phyloP scores from a whole-genome alignment of 805 yeast genomes.

The Candida tallmaniae region DNA sequence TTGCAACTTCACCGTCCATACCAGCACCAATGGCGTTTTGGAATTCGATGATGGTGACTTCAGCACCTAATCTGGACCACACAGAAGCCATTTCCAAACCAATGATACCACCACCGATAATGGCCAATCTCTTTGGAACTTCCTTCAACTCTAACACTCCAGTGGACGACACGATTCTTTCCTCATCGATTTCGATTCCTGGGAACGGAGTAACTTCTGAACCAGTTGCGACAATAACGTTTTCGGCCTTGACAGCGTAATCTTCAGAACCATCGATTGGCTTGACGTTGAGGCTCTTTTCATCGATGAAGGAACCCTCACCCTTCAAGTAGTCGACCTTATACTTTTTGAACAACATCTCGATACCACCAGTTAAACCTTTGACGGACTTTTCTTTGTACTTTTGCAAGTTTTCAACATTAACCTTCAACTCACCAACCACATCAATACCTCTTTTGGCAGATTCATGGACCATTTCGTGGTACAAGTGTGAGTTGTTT shows the following conservation, averaged over 20 bases:
- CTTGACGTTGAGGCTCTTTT: slow-evolving; percentile 69
- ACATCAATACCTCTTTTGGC: slow-evolving; percentile 87
- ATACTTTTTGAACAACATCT: slow-evolving; percentile 91
- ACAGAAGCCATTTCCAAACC: slow-evolving; percentile 99
- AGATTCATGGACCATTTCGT: slow-evolving; percentile 82
- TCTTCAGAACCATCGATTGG: slow-evolving; percentile 81
- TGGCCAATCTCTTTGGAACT: slow-evolving; percentile 85
- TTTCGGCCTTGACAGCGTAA: slow-evolving; percentile 65
- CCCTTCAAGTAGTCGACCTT: slow-evolving; percentile 95
- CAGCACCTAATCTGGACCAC: slow-evolving; percentile 90
- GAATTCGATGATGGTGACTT: slow-evolving; percentile 93
- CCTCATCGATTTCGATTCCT: slow-evolving; percentile 93
- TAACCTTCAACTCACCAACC: slow-evolving; percentile 62
- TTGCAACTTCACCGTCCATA: slow-evolving; percentile 95
- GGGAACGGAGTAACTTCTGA: slow-evolving; percentile 99
- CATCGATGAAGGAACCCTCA: slow-evolving; percentile 80
- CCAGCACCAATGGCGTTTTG: slow-evolving; percentile 93
- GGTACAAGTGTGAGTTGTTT: slow-evolving; percentile 92
- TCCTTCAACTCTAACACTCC: slow-evolving; percentile 83
- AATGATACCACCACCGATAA: slow-evolving; percentile 99
- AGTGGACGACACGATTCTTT: slow-evolving; percentile 93
- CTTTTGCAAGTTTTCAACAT: slow-evolving; percentile 76
- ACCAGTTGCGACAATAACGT: slow-evolving; percentile 95
- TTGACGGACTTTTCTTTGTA: slow-evolving; percentile 89
- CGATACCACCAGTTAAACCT: slow-evolving; percentile 91